Evolutionary conservation across 169 alveolate genomes (phyloP).

Genomic region (Cryptosporidium sp.): DNA sequence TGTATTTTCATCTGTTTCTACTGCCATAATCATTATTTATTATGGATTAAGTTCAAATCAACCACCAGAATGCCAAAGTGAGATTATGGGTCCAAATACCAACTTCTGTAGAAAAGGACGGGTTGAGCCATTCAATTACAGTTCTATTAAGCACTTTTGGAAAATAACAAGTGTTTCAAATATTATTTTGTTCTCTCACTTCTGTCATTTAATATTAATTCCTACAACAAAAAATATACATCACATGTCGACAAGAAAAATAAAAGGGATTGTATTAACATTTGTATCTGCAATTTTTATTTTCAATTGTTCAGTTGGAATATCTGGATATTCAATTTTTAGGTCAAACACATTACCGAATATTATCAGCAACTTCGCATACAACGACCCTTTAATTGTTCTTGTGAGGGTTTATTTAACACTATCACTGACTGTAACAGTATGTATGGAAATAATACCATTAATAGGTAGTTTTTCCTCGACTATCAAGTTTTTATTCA

Average conservation of each 20-base stretch:
- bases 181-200: conserved; percentile 51
- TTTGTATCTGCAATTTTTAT: conserved; percentile 21
- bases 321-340: conserved; percentile 55
- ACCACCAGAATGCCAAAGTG: conserved; percentile 55
- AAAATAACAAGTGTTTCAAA: conserved; percentile 37
- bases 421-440: conserved; percentile 53
- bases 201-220: conserved; percentile 46
- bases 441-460: conserved; percentile 68
- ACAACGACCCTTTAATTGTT: conserved; percentile 49
- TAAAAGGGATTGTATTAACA: conserved; percentile 52
- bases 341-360: conserved; percentile 60
- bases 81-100: neutral
- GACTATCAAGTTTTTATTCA: neutral
- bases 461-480: conserved; percentile 52
- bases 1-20: conserved; percentile 59
- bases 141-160: conserved; percentile 26
- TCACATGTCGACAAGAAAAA: conserved; percentile 40
- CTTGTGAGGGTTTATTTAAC: conserved; percentile 22
- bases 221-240: conserved; percentile 57
- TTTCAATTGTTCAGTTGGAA: conserved; percentile 54
- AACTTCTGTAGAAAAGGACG: conserved; percentile 52
- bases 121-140: conserved; percentile 8
- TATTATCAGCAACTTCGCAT: conserved; percentile 53
- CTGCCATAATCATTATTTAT: conserved; percentile 37
- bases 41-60: conserved; percentile 8